A percentile compares a stretch with the other conserved stretches of the same genome.
These are phyloP conservation scores for Camelina neglecta DNA, from an alignment of 345 rosid species.

Conservation along the genomic window DNA sequence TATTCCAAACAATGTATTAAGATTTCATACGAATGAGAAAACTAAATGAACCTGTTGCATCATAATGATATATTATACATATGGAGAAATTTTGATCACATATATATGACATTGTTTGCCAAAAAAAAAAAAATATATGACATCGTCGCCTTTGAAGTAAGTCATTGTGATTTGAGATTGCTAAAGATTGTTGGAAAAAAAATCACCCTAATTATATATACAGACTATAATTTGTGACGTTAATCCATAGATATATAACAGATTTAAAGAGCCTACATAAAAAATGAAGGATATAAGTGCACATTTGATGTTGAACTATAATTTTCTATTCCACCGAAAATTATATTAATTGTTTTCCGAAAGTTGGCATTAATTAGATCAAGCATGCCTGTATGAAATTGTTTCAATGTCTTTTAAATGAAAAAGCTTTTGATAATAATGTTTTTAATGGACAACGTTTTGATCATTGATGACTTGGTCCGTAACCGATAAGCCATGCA, in stretches of 20 bases:
- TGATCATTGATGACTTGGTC: conserved; percentile 31
- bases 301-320: background rate
- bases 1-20: background rate
- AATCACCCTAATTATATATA: too few species aligned
- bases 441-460: conserved; percentile 29
- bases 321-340: conserved; percentile 28
- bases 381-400: conserved; percentile 40
- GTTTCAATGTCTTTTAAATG: conserved; percentile 26
- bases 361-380: conserved; percentile 43
- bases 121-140: background rate
- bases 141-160: background rate
- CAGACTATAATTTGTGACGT: too few species aligned
- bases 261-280: background rate
- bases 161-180: background rate
- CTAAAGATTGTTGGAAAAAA: background rate
- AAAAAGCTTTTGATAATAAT: conserved; percentile 38
- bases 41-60: background rate
- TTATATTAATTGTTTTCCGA: conserved; percentile 10
- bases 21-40: background rate
- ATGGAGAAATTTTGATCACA: background rate
- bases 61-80: background rate
- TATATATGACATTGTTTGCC: background rate
- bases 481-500: conserved; percentile 45
- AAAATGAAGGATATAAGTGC: background rate
- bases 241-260: background rate